Base-by-base conservation (phyloP, 495 filamentous ascomycete genomes). In the Aspergillus sclerotioniger region DNA sequence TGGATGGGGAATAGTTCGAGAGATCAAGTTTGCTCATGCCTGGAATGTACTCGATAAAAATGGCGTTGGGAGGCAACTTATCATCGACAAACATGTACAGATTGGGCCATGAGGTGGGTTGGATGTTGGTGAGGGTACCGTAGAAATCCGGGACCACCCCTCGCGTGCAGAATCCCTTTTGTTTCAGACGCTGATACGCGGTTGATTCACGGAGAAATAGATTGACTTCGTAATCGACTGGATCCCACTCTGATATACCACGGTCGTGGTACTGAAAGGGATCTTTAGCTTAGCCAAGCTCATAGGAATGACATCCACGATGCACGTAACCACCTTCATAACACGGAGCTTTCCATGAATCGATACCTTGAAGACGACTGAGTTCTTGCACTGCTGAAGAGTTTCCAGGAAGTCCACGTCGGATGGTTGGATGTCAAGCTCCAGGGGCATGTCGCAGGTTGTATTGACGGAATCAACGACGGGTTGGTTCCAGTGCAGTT, bases 21-120 rank as follows among this genome's bases (percentile, higher is more conserved):
- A 68, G 54, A 45, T 64, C 61, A 51, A 68, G 55, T 47, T 43
- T 31, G 47, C 56, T 46, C 54, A 62, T 29, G 54, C 66, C 35
- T 15, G 66, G 66, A 16, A 66, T 62, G 46, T 68, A 68, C 47
- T 66, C 67, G 35, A 69, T 65, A 12, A 69, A 54, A 35, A 67
- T 54, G 37, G 67, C 64, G 43, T 67, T 65, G 6, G 64, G 64
- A 9, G 57, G 57, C 17, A 67, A 48, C 32, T 59, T 39, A 49
- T 67, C 66, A n/a, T 62, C 35, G 33, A 53, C 33, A 52, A 69
- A 67, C 54, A 57, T 60, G 13, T 58, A 9, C 35, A 69, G 58
- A 50, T 37, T 44, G 37, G 64, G 66, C 64, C 59, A 62, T 19
- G 50, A 10, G 19, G 47, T 54, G 2, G 59, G 53, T 31, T 64